Evolutionary conservation across 2,329 filamentous ascomycete species (phyloP).

Genomic region (Ceratocystis huliohia): DNA sequence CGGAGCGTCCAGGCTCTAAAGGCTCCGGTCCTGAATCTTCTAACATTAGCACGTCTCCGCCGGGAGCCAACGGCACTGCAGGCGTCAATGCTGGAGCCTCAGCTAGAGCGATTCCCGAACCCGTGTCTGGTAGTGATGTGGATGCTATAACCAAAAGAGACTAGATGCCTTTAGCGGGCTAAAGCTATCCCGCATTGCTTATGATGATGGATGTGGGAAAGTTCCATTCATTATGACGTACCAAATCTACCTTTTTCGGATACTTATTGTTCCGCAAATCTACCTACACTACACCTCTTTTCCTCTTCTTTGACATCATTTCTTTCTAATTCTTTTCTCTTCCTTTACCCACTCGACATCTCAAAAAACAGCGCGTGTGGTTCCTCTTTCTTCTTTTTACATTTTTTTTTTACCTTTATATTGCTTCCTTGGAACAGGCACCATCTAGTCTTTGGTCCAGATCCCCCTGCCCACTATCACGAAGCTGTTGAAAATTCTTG

Average conservation of each 20-base stretch:
- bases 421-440: too few relatives aligned
- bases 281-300: background rate
- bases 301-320: background rate
- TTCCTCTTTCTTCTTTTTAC: background rate
- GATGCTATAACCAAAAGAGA: conserved; percentile 8
- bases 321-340: background rate
- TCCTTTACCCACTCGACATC: too few relatives aligned
- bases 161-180: background rate
- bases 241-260: too few relatives aligned
- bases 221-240: background rate
- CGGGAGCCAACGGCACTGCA: background rate
- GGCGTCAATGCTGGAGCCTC: conserved; percentile 5
- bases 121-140: background rate
- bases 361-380: too few relatives aligned
- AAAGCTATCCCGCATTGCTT: background rate
- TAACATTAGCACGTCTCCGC: conserved; percentile 1
- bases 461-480: too few relatives aligned
- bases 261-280: too few relatives aligned
- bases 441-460: background rate
- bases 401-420: background rate
- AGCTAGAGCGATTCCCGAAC: conserved; percentile 1
- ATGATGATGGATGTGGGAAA: background rate
- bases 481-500: too few relatives aligned
- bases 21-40: background rate
- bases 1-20: conserved; percentile 4